phyloP scores from a whole-genome alignment of 1,139 yeast species.

The Pichia sp. region DNA sequence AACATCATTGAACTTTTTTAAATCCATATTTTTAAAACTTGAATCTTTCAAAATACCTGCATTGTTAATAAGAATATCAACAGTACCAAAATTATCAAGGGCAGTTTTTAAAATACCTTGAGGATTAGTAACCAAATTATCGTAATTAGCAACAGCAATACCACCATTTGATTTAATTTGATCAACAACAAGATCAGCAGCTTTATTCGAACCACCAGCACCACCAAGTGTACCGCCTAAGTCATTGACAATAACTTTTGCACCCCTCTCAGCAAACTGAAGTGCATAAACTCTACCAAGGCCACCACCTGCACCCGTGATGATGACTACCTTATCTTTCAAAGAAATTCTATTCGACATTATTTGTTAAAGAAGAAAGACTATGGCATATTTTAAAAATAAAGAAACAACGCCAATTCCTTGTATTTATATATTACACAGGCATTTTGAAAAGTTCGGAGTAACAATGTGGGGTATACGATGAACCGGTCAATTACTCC shows the following conservation, averaged over 20 bases:
- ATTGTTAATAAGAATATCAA: constrained; percentile 84
- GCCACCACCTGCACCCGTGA: constrained; percentile 98
- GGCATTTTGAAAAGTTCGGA: not conserved
- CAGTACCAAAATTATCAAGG: constrained; percentile 77
- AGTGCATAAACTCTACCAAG: constrained; percentile 85
- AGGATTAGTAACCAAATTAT: constrained; percentile 79
- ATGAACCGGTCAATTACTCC: not conserved
- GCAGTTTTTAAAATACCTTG: constrained; percentile 85
- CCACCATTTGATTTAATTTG: constrained; percentile 78
- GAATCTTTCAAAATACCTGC: constrained; percentile 88
- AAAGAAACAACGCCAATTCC: not conserved
- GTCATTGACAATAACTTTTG: constrained; percentile 88
- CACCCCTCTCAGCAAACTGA: constrained; percentile 85
- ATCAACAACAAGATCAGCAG: constrained; percentile 85
- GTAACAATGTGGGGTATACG: not conserved
- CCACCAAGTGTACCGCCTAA: constrained; percentile 82
- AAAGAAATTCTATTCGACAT: constrained; percentile 7
- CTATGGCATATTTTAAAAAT: no score
- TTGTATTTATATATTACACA: not conserved
- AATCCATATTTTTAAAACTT: constrained; percentile 75
- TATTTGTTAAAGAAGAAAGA: not conserved
- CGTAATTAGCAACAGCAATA: constrained; percentile 87
- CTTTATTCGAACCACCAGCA: constrained; percentile 50
- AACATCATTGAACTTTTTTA: constrained; percentile 71
- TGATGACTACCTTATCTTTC: constrained; percentile 78